Conservation (phyloP, 768 basidiomycete genomes). For the Suillus subaureus region DNA sequence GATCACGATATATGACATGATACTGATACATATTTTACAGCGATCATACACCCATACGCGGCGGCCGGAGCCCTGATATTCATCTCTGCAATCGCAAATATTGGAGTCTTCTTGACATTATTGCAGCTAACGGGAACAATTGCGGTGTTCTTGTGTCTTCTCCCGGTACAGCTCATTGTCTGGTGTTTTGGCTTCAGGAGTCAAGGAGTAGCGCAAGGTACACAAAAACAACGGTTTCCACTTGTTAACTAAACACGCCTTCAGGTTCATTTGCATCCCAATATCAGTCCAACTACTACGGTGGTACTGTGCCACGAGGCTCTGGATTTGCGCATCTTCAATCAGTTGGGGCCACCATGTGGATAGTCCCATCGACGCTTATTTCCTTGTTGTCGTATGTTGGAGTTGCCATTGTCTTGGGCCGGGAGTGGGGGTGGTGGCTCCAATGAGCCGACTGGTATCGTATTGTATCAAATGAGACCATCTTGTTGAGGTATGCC, state of each 20-base stretch:
- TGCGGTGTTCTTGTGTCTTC: not conserved
- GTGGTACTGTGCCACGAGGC: slow-evolving; percentile 5
- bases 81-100: not conserved
- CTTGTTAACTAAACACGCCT: not conserved
- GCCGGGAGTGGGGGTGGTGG: not conserved
- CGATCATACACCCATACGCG: not conserved
- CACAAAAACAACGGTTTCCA: not conserved
- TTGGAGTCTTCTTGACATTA: not conserved
- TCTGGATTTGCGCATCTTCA: slow-evolving; percentile 11
- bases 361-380: not conserved
- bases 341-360: slow-evolving; percentile 9
- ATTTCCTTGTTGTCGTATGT: not conserved
- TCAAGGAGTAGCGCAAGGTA: slow-evolving; percentile 5
- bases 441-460: not conserved
- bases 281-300: slow-evolving; percentile 11
- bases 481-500: not conserved
- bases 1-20: not conserved
- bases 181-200: slow-evolving; percentile 4
- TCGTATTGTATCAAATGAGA: not conserved
- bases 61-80: not conserved
- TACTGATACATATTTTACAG: not conserved
- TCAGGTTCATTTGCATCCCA: slow-evolving; percentile 10
- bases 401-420: not conserved
- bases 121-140: not conserved
- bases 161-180: not conserved